Evolutionary conservation across 495 filamentous ascomycete species (phyloP), one percentile per base, ranked within the genome.

Genomic region (Penicillium flavigenum): DNA sequence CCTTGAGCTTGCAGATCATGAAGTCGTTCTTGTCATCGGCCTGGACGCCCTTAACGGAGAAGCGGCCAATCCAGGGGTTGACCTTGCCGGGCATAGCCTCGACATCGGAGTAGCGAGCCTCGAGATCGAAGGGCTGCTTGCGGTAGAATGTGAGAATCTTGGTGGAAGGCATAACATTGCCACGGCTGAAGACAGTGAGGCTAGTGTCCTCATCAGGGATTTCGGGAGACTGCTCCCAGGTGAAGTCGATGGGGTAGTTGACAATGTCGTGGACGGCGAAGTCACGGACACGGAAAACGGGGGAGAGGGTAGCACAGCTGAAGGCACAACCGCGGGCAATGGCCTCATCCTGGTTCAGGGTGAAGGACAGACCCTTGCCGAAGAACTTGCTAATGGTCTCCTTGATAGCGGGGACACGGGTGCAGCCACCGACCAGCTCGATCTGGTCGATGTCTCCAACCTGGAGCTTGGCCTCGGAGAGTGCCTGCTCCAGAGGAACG

Each of bases 1-100:
- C 95, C 84, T 99, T 99, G 55, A 99, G 86, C 81, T 99, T 99
- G 87, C 94, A 99, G 65, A 99, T 96, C 91, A 96, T 96, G 72
- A 96, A 96, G 65, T 96, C 91, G 47, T 94, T 88, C 61, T 95
- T 91, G 52, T 83, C 80, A 70, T 91, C 88, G 31, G 89, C 85
- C 77, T 92, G 85, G 62, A 96, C 91, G 26, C 84, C 86, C 83
- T 96, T 96, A 69, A 96, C 88, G 22, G 91, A 94, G 78, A 99
- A 99, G 54, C 89, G 84, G 51, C 94, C 94, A 64, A 99, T 96
- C 87, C 93, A 98, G 51, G 94, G 88, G 56, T 90, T 88, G 59
- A 88, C 81, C 83, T 91, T 93, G 65, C 93, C 94, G 45, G 94
- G 94, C n/a, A 99, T 84, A 39, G 75, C 68, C 22, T 96, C 92